A percentile compares a stretch with the other conserved stretches of the same genome.
These are phyloP conservation scores for Jamesozyma rosinii DNA, from an alignment of 805 yeast species.

Conservation along the genomic window DNA sequence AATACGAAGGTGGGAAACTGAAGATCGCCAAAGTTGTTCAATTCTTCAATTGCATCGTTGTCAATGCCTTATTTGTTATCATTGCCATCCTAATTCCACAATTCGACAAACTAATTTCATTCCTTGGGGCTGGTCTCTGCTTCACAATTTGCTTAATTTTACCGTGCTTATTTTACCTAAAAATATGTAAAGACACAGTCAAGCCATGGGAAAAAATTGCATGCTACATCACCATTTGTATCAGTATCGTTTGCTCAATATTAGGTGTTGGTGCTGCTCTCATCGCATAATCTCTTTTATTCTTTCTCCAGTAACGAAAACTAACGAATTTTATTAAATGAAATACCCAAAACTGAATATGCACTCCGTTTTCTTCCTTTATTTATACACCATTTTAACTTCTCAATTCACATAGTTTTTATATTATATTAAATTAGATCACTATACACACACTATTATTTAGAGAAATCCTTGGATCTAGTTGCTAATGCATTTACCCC, in stretches of 20 bases:
- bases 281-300: constrained; percentile 8
- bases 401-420: neutral
- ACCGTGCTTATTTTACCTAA: constrained; percentile 65
- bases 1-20: constrained; percentile 13
- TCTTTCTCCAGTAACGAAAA: neutral
- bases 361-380: too few relatives aligned
- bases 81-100: constrained; percentile 62
- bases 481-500: constrained; percentile 42
- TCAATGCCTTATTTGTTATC: constrained; percentile 49
- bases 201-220: constrained; percentile 32
- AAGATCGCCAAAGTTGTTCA: constrained; percentile 14
- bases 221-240: constrained; percentile 37
- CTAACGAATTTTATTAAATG: too few relatives aligned
- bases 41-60: constrained; percentile 32
- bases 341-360: too few relatives aligned
- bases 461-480: constrained; percentile 24
- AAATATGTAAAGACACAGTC: constrained; percentile 41
- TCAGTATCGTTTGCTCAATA: constrained; percentile 42
- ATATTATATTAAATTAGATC: neutral
- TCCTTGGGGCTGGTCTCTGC: constrained; percentile 74
- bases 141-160: constrained; percentile 70
- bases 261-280: constrained; percentile 54
- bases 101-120: constrained; percentile 73
- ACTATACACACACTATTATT: constrained; percentile 4
- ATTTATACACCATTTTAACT: neutral